Evolutionary conservation across 2,329 filamentous ascomycete genomes (phyloP).

Genomic region (Elsinoe ampelina): DNA sequence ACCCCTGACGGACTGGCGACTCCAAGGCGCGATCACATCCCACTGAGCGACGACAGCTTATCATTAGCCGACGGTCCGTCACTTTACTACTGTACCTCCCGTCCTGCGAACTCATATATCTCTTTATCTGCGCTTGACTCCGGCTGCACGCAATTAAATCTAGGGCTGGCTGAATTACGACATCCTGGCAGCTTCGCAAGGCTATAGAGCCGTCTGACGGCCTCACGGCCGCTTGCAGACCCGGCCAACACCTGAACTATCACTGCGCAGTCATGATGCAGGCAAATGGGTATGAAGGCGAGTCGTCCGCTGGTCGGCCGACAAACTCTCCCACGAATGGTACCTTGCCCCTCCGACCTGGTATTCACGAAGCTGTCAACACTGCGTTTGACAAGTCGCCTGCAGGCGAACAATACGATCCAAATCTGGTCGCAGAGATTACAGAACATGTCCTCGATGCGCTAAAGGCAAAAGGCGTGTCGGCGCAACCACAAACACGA

Average conservation of each 20-base stretch:
- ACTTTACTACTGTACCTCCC: neutral
- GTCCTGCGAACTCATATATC: neutral
- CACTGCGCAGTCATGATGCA: conserved; percentile 8
- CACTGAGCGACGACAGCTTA: conserved; percentile 4
- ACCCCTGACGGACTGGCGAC: neutral
- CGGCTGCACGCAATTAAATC: neutral
- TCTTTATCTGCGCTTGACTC: conserved; percentile 3
- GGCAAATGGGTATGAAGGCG: conserved; percentile 9
- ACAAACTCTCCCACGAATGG: neutral
- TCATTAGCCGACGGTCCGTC: conserved; percentile 8
- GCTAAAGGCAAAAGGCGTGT: conserved; percentile 18
- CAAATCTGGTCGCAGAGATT: conserved; percentile 52
- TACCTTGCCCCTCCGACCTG: conserved; percentile 6
- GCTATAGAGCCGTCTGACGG: conserved; percentile 14
- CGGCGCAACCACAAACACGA: conserved; percentile 16
- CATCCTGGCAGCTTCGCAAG: conserved; percentile 8
- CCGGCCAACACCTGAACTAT: neutral
- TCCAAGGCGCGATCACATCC: neutral
- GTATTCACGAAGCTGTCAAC: conserved; percentile 48
- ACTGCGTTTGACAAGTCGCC: conserved; percentile 46
- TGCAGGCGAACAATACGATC: conserved; percentile 44
- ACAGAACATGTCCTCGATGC: conserved; percentile 45
- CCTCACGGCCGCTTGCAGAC: conserved; percentile 8
- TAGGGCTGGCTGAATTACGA: neutral
- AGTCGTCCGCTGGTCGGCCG: conserved; percentile 10